phyloP scores from a whole-genome alignment of 2,329 filamentous ascomycete species.

The Nemania bipapillata region DNA sequence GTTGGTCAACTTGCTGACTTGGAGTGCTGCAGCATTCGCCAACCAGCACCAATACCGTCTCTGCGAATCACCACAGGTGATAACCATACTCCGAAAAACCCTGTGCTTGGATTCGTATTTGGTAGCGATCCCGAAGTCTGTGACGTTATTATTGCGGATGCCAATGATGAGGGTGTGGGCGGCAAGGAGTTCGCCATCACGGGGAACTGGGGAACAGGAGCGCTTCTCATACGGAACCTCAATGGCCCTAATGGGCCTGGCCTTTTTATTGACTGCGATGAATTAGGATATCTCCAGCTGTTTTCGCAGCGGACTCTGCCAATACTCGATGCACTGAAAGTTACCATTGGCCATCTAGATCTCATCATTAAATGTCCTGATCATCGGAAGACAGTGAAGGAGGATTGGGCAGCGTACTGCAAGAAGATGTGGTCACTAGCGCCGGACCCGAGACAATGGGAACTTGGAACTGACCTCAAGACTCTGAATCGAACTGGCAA shows the following conservation, averaged over 20 bases:
- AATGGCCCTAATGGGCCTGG: background rate
- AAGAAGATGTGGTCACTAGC: background rate
- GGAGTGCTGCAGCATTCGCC: background rate
- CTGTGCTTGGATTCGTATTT: background rate
- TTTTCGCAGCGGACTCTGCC: background rate
- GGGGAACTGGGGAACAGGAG: background rate
- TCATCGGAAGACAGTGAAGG: background rate
- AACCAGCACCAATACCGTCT: background rate
- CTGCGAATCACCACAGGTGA: constrained; percentile 11
- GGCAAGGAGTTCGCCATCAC: constrained; percentile 3
- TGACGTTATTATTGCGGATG: constrained; percentile 18
- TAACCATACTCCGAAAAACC: background rate
- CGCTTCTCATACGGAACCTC: background rate
- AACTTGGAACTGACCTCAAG: background rate
- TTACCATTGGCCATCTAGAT: background rate
- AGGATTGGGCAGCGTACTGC: background rate
- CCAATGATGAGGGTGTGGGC: background rate
- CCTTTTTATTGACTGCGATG: background rate
- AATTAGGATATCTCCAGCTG: background rate
- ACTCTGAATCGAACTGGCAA: background rate
- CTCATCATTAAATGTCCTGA: background rate
- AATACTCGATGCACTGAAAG: background rate
- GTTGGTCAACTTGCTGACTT: no score
- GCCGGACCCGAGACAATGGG: background rate
- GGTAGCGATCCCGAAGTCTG: background rate